phyloP scores from a whole-genome alignment of 371 early-diverging fungal genomes.

The Syncephalastrum sp. region DNA sequence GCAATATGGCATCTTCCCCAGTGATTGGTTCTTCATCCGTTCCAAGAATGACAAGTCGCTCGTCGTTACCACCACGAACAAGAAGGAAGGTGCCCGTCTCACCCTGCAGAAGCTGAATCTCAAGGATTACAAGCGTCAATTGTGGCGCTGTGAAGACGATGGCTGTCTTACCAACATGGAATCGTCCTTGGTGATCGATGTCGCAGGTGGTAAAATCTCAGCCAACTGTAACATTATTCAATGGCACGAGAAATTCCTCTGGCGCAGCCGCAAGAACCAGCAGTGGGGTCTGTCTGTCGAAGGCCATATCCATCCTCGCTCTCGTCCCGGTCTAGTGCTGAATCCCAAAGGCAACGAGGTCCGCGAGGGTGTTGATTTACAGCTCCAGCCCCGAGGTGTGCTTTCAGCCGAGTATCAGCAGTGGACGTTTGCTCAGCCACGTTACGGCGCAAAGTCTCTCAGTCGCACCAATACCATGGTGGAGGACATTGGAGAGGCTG shows the following conservation, averaged over 20 bases:
- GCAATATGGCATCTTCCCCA: conserved; percentile 43
- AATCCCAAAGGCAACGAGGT: conserved; percentile 17
- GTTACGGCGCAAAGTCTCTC: conserved; percentile 24
- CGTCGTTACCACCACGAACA: conserved; percentile 27
- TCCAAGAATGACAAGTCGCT: conserved; percentile 34
- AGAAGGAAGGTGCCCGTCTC: conserved; percentile 36
- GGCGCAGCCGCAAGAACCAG: conserved; percentile 42
- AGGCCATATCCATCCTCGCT: conserved; percentile 42
- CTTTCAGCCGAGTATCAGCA: conserved; percentile 27
- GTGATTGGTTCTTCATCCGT: conserved; percentile 47
- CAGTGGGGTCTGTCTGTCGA: conserved; percentile 45
- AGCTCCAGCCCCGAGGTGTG: conserved; percentile 31
- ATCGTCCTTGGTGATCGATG: conserved; percentile 54
- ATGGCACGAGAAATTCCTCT: conserved; percentile 36
- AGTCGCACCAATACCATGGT: conserved; percentile 16
- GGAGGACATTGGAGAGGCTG: conserved; percentile 20
- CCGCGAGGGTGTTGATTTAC: conserved; percentile 26
- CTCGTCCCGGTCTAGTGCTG: conserved; percentile 35
- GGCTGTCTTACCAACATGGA: conserved; percentile 54
- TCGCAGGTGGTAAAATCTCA: conserved; percentile 42
- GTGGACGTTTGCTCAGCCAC: conserved; percentile 41
- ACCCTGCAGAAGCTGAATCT: conserved; percentile 30
- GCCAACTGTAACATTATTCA: conserved; percentile 32
- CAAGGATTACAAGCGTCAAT: conserved; percentile 42
- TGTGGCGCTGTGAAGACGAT: conserved; percentile 54